Evolutionary conservation across 2,329 filamentous ascomycete species (phyloP), one percentile per base, ranked within the genome.

Genomic region (Alternaria ethzedia): DNA sequence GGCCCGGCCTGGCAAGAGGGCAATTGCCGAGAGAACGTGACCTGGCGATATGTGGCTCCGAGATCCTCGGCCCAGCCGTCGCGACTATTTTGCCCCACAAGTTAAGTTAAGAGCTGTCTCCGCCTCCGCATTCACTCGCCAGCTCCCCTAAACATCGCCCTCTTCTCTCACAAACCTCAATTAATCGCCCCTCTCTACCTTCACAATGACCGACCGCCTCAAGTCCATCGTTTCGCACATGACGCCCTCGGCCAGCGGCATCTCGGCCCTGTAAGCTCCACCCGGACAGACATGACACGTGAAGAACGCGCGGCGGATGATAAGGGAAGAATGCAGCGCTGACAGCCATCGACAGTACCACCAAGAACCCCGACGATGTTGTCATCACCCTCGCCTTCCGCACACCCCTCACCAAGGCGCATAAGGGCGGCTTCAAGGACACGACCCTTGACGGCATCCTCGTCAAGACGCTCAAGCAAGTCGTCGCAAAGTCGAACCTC

Each of bases 381-480:
- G 96, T 99, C 79, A 97, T 98, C 78, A 99, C 96, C 8, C 88
- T 96, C 62, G 95, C 95, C 26, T 85, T 94, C 75, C 92, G 96
- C 60, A 97, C 95, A 26, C 94, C 96, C 1, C 87, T 99, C 66
- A 87, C 91, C 78, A 98, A 97, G 84, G 94, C 88, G 56, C 87
- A 86, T 80, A 97, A 97, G 86, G 95, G 96, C 70, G 93, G 94
- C 45, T 91, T 99, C 86, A 98, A 97, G 85, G 95, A 99, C 80
- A 96, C 94, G 6, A 87, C 87, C 44, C 88, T 98, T 67, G 96
- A 99, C 81, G 95, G 90, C 81, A 85, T 99, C 61, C 80, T 97
- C 65, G 93, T 94, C 78, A 89, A 93, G 63, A 85, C 97, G 52
- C 84, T 98, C 72, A 92, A 96, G 84, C 80, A 84, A 71, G 83